Evolutionary conservation across 768 basidiomycete species (phyloP), one percentile per base, ranked within the genome.

Genomic region (Collybia sordida): DNA sequence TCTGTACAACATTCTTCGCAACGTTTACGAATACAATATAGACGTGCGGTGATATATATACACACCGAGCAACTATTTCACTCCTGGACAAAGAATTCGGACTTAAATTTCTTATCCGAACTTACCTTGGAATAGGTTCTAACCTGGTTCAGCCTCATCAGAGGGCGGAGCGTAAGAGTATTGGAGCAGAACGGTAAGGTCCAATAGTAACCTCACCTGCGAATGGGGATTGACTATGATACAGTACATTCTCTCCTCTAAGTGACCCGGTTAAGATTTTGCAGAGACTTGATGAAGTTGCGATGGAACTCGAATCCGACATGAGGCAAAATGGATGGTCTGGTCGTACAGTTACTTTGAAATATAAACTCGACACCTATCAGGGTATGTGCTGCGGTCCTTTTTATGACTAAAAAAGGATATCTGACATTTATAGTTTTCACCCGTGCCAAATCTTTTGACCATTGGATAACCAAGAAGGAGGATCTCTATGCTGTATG

Each of bases 41-140:
- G 89, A 93, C 80, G 9, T 98, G 96, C 57, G 94, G 90, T 3
- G 96, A 99, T 64, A 88, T 98, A 40, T 90, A 81, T 64, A 75
- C 71, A 0, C 80, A 90, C 50, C 82, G 96, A 52, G 87, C 80
- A 1, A 77, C 77, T 3, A 65, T 98, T 9, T 83, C 79, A 27
- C 72, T 95, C 21, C 86, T 98, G 81, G 91, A 97, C 65, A 90
- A 91, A 57, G 85, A 92, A 52, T 88, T 96, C 59, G 91, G 90
- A 8, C 72, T 92, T 27, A 65, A 74, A 23, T 88, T 85, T 58
- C 74, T 98, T 28, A 77, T 97, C 38, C 80, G 78, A 53, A 87
- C 86, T 0, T 81, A 93, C 66, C 82, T 98, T 9, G 97, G 97
- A 1, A 83, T 98, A 34, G 85, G 88, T 1, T 90, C 87, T 1